Percentiles rank a stretch among this genome's conserved stretches.
Evolutionary conservation across 2,329 filamentous ascomycete genomes (phyloP).

Genomic region (Pyricularia sp.): DNA sequence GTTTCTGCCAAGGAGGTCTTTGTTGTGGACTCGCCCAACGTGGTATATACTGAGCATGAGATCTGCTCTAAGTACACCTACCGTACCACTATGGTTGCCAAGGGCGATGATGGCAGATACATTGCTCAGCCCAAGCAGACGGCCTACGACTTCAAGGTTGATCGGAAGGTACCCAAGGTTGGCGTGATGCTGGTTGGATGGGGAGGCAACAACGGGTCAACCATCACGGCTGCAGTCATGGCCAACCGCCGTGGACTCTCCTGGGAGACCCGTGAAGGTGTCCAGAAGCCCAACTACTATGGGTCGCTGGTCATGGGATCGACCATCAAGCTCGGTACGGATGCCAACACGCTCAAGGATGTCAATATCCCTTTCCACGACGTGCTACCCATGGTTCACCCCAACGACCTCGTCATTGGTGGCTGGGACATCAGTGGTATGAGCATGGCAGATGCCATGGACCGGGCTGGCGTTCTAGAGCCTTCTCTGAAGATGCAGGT

Average conservation of each 20-base stretch:
- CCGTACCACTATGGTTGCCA: conserved; percentile 78
- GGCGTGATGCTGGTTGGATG: conserved; percentile 97
- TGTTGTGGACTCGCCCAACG: conserved; percentile 84
- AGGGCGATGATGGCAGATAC: conserved; percentile 61
- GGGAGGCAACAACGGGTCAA: conserved; percentile 97
- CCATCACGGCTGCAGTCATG: conserved; percentile 92
- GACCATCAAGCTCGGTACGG: conserved; percentile 90
- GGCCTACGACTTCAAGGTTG: conserved; percentile 93
- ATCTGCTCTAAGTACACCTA: conserved; percentile 96
- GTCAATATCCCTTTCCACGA: conserved; percentile 95
- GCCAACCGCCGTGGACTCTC: conserved; percentile 79
- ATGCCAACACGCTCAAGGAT: conserved; percentile 74
- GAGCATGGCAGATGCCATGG: conserved; percentile 87
- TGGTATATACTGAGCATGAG: conserved; percentile 76
- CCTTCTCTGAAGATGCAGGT: conserved; percentile 86
- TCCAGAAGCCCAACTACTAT: conserved; percentile 88
- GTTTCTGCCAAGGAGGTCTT: conserved; percentile 56
- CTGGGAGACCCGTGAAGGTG: conserved; percentile 92
- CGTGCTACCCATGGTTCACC: conserved; percentile 92
- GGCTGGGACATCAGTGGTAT: conserved; percentile 96
- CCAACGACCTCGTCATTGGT: conserved; percentile 88
- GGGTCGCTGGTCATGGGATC: conserved; percentile 96
- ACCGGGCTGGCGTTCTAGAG: conserved; percentile 89
- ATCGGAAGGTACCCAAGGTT: conserved; percentile 84
- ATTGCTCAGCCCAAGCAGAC: conserved; percentile 82